Evolutionary conservation across 1,139 yeast species (phyloP), one percentile per base, ranked within the genome.

Genomic region (Geotrichum citri-aurantii): DNA sequence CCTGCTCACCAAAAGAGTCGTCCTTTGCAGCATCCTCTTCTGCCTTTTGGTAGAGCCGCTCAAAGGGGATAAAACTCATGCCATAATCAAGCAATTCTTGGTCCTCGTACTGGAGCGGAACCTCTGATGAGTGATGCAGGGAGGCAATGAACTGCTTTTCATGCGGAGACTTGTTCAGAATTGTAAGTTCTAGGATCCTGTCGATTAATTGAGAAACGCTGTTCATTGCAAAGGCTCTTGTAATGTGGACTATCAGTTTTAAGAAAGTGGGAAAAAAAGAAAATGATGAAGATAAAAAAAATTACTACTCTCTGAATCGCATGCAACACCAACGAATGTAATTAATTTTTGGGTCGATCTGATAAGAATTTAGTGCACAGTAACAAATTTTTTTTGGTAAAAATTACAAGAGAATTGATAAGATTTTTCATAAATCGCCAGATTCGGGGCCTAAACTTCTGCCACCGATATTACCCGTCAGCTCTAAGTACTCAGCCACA

Each of bases 1-100:
- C 98, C 58, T 86, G 85, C 65, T 85, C 82, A 11, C 82, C 82
- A 64, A 74, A 76, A 21, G 58, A 60, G 11, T 48, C 62, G 47
- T 71, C 73, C 3, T 69, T 71, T 12, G 66, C 69, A 2, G 70
- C 69, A 52, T 76, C 68, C 12, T 63, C 64, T 51, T 77, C 80
- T 0, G 82, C 80, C 8, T 69, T 71, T 0, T 68, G 65, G 53
- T 70, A 73, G 4, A 79, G 60, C 27, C 65, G 61, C 26, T 67
- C 77, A 8, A 77, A 63, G 3, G 80, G 74, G 33, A 81, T 63
- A 0, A 68, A 65, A 26, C 72, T 77, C 53, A 80, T 64, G 0
- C 81, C 79, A 37, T 58, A 56, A 56, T 75, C 79, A n/a, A 73
- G 65, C 31, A 70, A 62, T 0, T 61, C 71, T 4, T 66, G 63